These are phyloP conservation scores for Amphirosellinia nigrospora DNA, from an alignment of 495 filamentous ascomycete species.

Conservation along the genomic window DNA sequence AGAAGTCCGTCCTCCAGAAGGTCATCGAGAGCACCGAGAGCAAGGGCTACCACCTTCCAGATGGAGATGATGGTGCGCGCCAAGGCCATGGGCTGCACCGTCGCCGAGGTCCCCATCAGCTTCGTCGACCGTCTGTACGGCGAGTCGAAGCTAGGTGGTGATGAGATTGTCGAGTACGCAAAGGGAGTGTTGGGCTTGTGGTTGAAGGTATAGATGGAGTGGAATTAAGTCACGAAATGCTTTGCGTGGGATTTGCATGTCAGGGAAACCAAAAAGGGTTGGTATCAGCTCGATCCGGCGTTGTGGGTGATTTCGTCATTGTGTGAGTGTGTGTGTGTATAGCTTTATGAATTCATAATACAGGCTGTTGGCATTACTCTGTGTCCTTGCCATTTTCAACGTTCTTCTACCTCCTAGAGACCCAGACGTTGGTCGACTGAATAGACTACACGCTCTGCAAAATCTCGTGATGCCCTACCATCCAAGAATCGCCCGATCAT, in stretches of 20 bases:
- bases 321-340: conserved; percentile 19
- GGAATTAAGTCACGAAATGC: conserved; percentile 9
- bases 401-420: background rate
- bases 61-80: conserved; percentile 91
- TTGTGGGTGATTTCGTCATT: conserved; percentile 25
- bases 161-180: conserved; percentile 97
- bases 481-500: background rate
- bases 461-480: background rate
- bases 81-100: conserved; percentile 87
- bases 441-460: background rate
- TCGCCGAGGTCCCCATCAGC: conserved; percentile 91
- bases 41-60: conserved; percentile 96
- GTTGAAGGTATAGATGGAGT: conserved; percentile 71
- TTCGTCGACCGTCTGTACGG: conserved; percentile 97
- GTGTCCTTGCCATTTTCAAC: conserved; percentile 7
- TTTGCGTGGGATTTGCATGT: conserved; percentile 23
- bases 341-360: conserved; percentile 23
- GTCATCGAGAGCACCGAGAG: conserved; percentile 89
- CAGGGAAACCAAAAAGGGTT: conserved; percentile 19
- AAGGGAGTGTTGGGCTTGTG: conserved; percentile 91
- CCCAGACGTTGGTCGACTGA: background rate
- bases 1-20: conserved; percentile 85
- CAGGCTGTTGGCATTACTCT: conserved; percentile 12
- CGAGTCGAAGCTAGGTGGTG: conserved; percentile 91
- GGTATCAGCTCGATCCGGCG: conserved; percentile 26